A percentile compares a stretch with the other conserved stretches of the same genome.
Conservation (phyloP, 768 basidiomycete species). For the Neoboletus brunneissimus region DNA sequence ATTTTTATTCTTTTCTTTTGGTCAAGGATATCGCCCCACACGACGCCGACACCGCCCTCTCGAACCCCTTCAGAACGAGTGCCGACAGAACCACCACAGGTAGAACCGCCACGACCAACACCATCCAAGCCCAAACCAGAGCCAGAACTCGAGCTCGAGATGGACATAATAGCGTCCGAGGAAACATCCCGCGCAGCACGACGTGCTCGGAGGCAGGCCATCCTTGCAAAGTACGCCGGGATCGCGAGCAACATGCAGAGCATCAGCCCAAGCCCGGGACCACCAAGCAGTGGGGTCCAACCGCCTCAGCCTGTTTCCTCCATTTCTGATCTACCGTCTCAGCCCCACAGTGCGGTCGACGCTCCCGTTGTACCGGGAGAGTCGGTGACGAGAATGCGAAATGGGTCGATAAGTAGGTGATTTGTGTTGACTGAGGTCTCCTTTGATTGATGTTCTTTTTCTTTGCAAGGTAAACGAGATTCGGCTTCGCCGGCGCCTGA, state of each 20-base stretch:
- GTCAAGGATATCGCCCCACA: conserved; percentile 63
- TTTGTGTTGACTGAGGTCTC: neutral
- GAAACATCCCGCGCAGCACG: conserved; percentile 67
- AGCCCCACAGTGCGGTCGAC: conserved; percentile 46
- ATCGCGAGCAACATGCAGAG: conserved; percentile 42
- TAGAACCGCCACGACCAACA: conserved; percentile 14
- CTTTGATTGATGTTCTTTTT: neutral
- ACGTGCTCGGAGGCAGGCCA: conserved; percentile 69
- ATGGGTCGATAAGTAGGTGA: conserved; percentile 25
- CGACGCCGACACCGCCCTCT: conserved; percentile 28
- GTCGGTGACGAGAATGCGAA: conserved; percentile 6
- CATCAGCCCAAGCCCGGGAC: conserved; percentile 55
- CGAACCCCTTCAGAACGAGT: conserved; percentile 26
- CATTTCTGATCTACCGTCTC: conserved; percentile 63
- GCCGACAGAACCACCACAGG: conserved; percentile 13
- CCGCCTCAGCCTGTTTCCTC: conserved; percentile 59
- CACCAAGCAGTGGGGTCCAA: conserved; percentile 72
- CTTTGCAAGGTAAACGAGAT: conserved; percentile 43
- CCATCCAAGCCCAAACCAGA: conserved; percentile 30
- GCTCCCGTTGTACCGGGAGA: conserved; percentile 27
- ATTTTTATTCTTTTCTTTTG: conserved; percentile 1
- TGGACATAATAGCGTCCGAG: conserved; percentile 48
- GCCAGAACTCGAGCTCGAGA: conserved; percentile 50
- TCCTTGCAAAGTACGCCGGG: conserved; percentile 71
- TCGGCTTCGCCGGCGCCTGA: conserved; percentile 60